phyloP scores from a whole-genome alignment of 306 rosid genomes.

The Lithocarpus polystachyus region DNA sequence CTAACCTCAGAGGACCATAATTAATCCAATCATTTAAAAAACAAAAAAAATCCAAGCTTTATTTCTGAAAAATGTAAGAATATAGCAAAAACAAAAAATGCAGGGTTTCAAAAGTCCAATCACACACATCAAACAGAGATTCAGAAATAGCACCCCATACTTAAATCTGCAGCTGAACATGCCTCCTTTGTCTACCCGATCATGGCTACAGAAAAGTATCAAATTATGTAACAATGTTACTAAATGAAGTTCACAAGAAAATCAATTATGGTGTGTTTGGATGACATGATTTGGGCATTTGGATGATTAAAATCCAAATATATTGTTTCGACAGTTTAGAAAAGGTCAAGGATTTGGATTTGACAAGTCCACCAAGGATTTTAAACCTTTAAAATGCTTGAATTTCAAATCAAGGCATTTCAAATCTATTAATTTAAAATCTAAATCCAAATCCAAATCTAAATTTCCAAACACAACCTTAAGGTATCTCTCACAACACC shows the following conservation, averaged over 20 bases:
- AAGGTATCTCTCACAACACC: not conserved
- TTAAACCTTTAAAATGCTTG: too few species aligned
- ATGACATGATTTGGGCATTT: too few species aligned
- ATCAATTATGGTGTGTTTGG: too few species aligned
- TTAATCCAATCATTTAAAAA: not conserved
- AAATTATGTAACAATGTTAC: not conserved
- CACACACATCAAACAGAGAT: not conserved
- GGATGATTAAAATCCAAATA: too few species aligned
- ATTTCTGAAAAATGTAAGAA: not conserved
- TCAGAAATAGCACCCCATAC: not conserved
- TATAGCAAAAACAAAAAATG: not conserved
- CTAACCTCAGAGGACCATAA: not conserved
- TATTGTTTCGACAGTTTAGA: too few species aligned
- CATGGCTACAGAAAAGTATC: not conserved
- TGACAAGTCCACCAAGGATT: too few species aligned
- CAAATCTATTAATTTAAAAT: too few species aligned
- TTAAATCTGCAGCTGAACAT: not conserved
- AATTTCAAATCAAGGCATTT: too few species aligned
- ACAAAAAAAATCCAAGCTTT: not conserved
- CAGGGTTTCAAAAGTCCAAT: not conserved
- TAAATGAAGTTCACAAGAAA: not conserved
- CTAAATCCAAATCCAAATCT: too few species aligned
- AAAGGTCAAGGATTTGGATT: too few species aligned
- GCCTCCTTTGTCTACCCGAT: not conserved
- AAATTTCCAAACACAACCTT: too few species aligned